Percentiles rank a stretch among this genome's conserved stretches.
phyloP scores from a whole-genome alignment of 768 basidiomycete species.

The Lyophyllum atratum region DNA sequence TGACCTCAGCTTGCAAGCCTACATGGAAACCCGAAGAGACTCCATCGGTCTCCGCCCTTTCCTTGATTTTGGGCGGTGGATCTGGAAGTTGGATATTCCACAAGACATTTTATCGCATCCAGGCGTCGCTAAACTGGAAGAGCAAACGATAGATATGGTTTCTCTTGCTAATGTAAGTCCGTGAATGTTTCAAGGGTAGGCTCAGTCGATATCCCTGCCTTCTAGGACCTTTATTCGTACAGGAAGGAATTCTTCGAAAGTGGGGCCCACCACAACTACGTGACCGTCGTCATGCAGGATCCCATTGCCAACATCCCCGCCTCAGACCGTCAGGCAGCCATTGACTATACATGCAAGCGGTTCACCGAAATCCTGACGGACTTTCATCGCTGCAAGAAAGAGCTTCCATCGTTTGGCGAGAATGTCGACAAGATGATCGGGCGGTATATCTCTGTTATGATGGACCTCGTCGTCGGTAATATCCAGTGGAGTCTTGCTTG shows the following conservation, averaged over 20 bases:
- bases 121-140: constrained; percentile 3
- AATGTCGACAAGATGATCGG: not conserved
- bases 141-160: not conserved
- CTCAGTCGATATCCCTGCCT: not conserved
- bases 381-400: not conserved
- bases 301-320: not conserved
- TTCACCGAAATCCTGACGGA: constrained; percentile 1
- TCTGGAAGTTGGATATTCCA: not conserved
- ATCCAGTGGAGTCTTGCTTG: constrained; percentile 10
- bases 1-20: not conserved
- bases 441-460: not conserved
- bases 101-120: not conserved
- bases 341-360: constrained; percentile 2
- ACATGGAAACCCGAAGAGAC: constrained; percentile 8
- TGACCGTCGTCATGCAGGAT: constrained; percentile 6
- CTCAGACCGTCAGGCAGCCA: constrained; percentile 4
- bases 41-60: constrained; percentile 6
- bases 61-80: constrained; percentile 10
- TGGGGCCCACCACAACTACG: constrained; percentile 10
- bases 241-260: constrained; percentile 11
- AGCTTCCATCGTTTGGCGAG: constrained; percentile 5
- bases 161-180: not conserved
- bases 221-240: constrained; percentile 11
- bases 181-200: not conserved
- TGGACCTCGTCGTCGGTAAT: constrained; percentile 7